These are phyloP conservation scores for Tuber borchii DNA, from an alignment of 495 filamentous ascomycete genomes.

Conservation along the genomic window DNA sequence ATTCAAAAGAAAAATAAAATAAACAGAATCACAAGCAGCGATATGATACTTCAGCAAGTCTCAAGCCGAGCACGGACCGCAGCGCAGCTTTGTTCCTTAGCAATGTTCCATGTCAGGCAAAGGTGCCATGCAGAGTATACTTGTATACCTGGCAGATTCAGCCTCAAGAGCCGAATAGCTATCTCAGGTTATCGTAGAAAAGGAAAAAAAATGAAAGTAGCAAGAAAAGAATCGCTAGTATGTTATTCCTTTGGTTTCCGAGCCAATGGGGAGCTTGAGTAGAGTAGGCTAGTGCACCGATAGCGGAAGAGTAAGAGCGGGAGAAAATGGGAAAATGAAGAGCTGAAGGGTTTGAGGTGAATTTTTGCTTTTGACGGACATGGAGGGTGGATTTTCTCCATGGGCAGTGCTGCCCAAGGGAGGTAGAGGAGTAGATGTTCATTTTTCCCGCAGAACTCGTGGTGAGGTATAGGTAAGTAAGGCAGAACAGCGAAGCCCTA, in stretches of 20 bases:
- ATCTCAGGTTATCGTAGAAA: not conserved
- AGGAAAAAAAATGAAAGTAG: not conserved
- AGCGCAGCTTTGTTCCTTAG: not conserved
- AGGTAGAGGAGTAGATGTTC: not conserved
- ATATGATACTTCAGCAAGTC: not conserved
- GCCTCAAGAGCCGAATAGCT: not conserved
- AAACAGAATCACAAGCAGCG: not conserved
- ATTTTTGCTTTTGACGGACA: not conserved
- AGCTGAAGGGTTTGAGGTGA: not conserved
- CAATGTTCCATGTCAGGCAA: not conserved
- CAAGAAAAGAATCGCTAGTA: not conserved
- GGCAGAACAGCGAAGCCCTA: not conserved
- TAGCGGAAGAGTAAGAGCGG: not conserved
- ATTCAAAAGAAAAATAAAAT: not conserved
- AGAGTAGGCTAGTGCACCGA: not conserved
- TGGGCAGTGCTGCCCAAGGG: not conserved
- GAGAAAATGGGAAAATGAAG: not conserved
- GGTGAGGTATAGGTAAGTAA: not conserved
- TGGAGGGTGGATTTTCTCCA: not conserved
- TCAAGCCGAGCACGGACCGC: not conserved
- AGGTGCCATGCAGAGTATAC: not conserved
- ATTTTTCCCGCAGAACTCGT: not conserved
- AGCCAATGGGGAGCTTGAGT: not conserved
- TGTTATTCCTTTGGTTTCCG: not conserved
- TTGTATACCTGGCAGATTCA: not conserved